A percentile compares a stretch with the other conserved stretches of the same genome.
Conservation (phyloP, 1,284 basidiomycete genomes). For the Ganoderma sinense region DNA sequence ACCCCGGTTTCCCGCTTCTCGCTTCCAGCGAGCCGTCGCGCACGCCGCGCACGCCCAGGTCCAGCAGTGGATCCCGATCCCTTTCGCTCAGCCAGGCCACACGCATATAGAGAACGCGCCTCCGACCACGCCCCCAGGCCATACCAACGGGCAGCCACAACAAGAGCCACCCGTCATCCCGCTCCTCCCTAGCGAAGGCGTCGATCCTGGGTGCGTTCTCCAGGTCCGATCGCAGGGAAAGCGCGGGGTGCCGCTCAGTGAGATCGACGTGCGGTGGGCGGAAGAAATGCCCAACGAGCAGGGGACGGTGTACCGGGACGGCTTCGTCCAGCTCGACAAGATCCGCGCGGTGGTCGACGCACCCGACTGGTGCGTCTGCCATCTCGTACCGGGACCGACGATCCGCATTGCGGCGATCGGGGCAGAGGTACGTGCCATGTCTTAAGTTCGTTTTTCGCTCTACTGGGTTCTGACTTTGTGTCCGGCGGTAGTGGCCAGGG, state of each 20-base stretch:
- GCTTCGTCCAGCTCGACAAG: background rate
- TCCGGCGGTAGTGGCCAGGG: background rate
- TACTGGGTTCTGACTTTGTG: background rate
- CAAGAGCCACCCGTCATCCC: background rate
- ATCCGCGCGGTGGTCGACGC: background rate
- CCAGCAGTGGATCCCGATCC: background rate
- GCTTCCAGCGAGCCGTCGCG: background rate
- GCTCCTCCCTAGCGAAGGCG: background rate
- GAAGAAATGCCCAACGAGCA: background rate
- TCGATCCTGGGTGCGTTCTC: background rate
- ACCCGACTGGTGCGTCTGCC: conserved; percentile 4
- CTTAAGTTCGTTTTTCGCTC: background rate
- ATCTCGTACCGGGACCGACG: background rate
- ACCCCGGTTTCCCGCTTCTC: background rate
- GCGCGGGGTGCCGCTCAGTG: background rate
- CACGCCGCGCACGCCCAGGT: background rate
- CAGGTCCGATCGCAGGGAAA: background rate
- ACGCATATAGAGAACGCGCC: background rate
- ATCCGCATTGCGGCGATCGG: conserved; percentile 10
- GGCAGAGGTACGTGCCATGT: background rate
- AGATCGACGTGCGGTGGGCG: background rate
- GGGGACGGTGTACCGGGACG: background rate
- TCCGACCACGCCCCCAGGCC: background rate
- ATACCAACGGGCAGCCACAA: background rate
- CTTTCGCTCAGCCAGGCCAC: background rate